Evolutionary conservation across 768 basidiomycete genomes (phyloP), one percentile per base, ranked within the genome.

Genomic region (Amanita exitialis): DNA sequence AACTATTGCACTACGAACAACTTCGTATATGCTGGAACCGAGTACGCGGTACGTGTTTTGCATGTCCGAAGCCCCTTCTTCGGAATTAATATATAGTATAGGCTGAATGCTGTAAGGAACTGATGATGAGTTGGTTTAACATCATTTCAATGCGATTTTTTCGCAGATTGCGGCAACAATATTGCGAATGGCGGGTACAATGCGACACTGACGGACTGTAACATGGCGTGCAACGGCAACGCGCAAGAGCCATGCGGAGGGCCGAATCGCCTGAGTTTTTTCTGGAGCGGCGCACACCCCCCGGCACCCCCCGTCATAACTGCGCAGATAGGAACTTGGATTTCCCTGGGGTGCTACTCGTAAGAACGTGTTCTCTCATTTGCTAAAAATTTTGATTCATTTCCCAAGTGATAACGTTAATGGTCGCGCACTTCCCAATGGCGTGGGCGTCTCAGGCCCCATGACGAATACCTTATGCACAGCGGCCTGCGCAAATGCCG

Each of bases 291-390:
- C 15, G 63, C 64, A 27, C 49, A 68, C 10, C 79, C 84, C 23
- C 78, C 86, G 12, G 56, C 78, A 0, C 63, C 75, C 12, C 84
- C 86, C 0, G 55, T 66, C 15, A 78, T 76, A 20, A 72, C 76
- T 0, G 67, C 74, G 3, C 36, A 49, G 15, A 49, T 49, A 35
- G 75, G 62, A 44, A 45, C 6, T 23, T 89, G 86, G 86, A 60
- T 66, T 6, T 82, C 79, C 0, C 72, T 88, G 23, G 87, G 87
- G n/a, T 90, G 87, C 61, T 87, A 77, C 67, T 82, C 69, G 86
- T 83, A 58, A 53, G 71, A 27, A 44, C 52, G 50, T 23, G 55
- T 65, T 35, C 67, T 23, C 15, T 4, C 23, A 15, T 6, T 27
- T 50, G 41, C 21, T 6, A 9, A 28, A 41, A 16, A 15, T 25